These are phyloP conservation scores for Filobasidium floriforme DNA, from an alignment of 768 basidiomycete genomes.

Conservation along the genomic window DNA sequence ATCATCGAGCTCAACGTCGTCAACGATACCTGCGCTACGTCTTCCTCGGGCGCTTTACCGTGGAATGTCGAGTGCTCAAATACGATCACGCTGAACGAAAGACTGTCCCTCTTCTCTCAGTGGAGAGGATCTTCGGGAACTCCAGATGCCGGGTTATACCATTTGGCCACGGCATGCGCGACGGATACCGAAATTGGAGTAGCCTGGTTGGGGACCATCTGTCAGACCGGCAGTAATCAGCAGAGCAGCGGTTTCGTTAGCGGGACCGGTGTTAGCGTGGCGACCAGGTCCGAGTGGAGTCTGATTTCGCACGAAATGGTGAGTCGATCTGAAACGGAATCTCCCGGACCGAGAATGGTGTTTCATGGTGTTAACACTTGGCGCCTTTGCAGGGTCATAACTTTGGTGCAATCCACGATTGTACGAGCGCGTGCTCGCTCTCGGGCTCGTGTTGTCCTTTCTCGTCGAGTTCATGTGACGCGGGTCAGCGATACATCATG, in stretches of 20 bases:
- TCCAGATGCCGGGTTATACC: conserved; percentile 78
- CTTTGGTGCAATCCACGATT: conserved; percentile 70
- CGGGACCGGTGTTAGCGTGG: conserved; percentile 74
- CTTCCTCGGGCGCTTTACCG: conserved; percentile 50
- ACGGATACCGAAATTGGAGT: conserved; percentile 53
- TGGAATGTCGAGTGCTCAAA: conserved; percentile 69
- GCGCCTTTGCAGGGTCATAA: conserved; percentile 54
- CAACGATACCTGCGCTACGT: conserved; percentile 58
- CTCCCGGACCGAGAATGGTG: neutral
- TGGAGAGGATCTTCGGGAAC: conserved; percentile 68
- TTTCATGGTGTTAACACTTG: neutral
- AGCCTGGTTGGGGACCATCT: conserved; percentile 77
- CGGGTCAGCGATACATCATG: conserved; percentile 70
- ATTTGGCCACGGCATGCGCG: conserved; percentile 60
- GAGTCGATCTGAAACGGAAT: conserved; percentile 23
- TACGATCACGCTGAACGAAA: conserved; percentile 56
- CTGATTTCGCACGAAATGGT: conserved; percentile 42
- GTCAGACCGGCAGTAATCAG: conserved; percentile 48
- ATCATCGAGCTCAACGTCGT: conserved; percentile 73
- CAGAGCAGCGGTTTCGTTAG: conserved; percentile 54
- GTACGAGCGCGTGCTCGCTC: conserved; percentile 58
- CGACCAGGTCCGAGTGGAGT: conserved; percentile 58
- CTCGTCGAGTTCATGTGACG: conserved; percentile 55
- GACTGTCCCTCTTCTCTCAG: conserved; percentile 68
- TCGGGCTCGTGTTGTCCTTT: conserved; percentile 63